These are phyloP conservation scores for Coniochaeta ligniaria DNA, from an alignment of 2,329 filamentous ascomycete species.

Conservation along the genomic window DNA sequence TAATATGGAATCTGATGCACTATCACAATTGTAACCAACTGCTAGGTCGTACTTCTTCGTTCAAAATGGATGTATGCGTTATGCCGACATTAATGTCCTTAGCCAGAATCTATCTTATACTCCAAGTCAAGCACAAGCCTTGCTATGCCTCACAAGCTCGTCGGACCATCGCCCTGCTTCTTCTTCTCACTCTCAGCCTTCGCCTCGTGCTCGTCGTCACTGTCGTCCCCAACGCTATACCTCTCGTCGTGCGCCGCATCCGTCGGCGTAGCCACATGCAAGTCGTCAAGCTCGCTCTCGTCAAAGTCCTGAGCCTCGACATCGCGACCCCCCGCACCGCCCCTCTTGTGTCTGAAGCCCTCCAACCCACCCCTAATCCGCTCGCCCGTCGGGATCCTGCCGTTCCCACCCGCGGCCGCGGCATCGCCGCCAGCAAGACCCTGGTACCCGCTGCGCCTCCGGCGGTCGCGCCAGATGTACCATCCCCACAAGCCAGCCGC, in stretches of 20 bases:
- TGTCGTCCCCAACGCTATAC: constrained; percentile 52
- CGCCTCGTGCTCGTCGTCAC: constrained; percentile 50
- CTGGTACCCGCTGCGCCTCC: constrained; percentile 47
- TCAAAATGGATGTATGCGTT: not conserved
- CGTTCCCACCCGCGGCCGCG: constrained; percentile 18
- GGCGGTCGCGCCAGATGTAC: constrained; percentile 57
- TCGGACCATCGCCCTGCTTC: constrained; percentile 7
- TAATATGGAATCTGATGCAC: too few relatives aligned
- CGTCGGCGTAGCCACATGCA: constrained; percentile 44
- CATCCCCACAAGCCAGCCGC: constrained; percentile 70
- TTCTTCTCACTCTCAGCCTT: constrained; percentile 16
- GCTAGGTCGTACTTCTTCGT: too few relatives aligned
- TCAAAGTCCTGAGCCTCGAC: constrained; percentile 60
- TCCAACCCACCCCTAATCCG: constrained; percentile 27
- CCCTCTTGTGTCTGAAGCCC: constrained; percentile 37
- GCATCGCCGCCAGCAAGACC: constrained; percentile 35
- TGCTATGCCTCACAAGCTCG: constrained; percentile 4
- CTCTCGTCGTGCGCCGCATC: constrained; percentile 32
- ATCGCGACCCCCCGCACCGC: constrained; percentile 30
- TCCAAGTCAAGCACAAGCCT: not conserved
- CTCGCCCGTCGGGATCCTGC: constrained; percentile 10
- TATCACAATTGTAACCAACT: too few relatives aligned
- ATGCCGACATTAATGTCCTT: not conserved
- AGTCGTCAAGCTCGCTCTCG: constrained; percentile 56
- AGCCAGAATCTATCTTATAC: not conserved